Percentiles rank a stretch among this genome's conserved stretches.
These are phyloP conservation scores for Vitellaria paradoxa DNA, from an alignment of 179 eudicot species.

Conservation along the genomic window DNA sequence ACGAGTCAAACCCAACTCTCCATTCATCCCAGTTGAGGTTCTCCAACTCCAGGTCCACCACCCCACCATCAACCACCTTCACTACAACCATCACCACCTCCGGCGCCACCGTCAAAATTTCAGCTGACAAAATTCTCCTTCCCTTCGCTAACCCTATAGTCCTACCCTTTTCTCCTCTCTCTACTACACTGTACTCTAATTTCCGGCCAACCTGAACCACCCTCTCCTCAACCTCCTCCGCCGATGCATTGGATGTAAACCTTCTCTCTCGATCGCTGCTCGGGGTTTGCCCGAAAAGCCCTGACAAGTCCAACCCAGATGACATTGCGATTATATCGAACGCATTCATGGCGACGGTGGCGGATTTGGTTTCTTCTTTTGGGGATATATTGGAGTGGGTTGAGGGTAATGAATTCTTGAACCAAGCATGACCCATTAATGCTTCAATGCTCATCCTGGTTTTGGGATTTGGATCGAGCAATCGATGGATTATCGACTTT, in stretches of 20 bases:
- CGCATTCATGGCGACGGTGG: conserved; percentile 36
- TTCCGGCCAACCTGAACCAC: conserved; percentile 42
- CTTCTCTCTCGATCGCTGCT: conserved; percentile 38
- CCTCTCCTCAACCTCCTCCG: conserved; percentile 45
- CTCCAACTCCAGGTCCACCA: conserved; percentile 22
- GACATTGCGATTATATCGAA: conserved; percentile 74
- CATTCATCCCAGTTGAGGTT: conserved; percentile 53
- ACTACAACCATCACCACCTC: conserved; percentile 57
- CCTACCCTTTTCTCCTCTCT: conserved; percentile 18
- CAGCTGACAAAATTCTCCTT: conserved; percentile 35
- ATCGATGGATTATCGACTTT: conserved; percentile 21
- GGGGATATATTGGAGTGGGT: background rate
- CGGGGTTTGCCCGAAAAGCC: conserved; percentile 35
- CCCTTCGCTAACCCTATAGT: conserved; percentile 30
- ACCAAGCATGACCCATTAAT: conserved; percentile 46
- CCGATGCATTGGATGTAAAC: conserved; percentile 42
- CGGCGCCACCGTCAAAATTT: conserved; percentile 53
- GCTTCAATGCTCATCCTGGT: conserved; percentile 43
- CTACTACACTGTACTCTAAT: conserved; percentile 55
- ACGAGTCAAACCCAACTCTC: conserved; percentile 35
- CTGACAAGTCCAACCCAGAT: conserved; percentile 51
- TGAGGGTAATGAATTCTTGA: conserved; percentile 18
- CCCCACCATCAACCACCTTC: conserved; percentile 47
- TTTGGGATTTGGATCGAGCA: conserved; percentile 60
- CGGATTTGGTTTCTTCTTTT: background rate